Conservation (phyloP, 176 grass and related monocot species). For the Lolium multiflorum region DNA sequence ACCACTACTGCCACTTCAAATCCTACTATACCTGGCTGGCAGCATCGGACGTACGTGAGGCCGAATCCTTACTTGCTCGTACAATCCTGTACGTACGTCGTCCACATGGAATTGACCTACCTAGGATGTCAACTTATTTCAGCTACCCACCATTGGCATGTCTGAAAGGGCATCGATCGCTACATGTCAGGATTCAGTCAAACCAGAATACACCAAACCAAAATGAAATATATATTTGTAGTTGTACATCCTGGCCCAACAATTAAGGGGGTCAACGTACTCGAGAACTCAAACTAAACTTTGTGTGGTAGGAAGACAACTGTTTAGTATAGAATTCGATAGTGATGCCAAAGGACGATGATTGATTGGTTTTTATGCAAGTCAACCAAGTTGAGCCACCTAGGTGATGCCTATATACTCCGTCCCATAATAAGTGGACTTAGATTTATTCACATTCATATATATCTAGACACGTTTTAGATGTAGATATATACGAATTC, state of each 20-base stretch:
- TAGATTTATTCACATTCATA: too few species aligned
- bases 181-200: not conserved
- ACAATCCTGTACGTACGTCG: not conserved
- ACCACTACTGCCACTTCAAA: not conserved
- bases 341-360: slow-evolving; percentile 1
- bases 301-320: not conserved
- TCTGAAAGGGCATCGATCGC: not conserved
- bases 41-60: not conserved
- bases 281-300: not conserved
- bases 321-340: slow-evolving; percentile 9
- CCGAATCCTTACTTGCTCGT: not conserved
- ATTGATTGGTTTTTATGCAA: slow-evolving; percentile 11
- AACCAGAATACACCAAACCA: not conserved
- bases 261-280: slow-evolving; percentile 19
- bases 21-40: not conserved
- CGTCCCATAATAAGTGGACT: too few species aligned
- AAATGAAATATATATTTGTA: not conserved
- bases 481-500: too few species aligned
- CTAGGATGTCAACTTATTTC: not conserved
- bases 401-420: not conserved
- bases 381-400: slow-evolving; percentile 35
- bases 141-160: not conserved
- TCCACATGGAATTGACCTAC: not conserved
- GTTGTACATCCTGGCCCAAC: not conserved
- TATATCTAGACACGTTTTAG: not conserved